Conservation (phyloP, 495 filamentous ascomycete genomes). For the Hapsidospora chrysogenum region DNA sequence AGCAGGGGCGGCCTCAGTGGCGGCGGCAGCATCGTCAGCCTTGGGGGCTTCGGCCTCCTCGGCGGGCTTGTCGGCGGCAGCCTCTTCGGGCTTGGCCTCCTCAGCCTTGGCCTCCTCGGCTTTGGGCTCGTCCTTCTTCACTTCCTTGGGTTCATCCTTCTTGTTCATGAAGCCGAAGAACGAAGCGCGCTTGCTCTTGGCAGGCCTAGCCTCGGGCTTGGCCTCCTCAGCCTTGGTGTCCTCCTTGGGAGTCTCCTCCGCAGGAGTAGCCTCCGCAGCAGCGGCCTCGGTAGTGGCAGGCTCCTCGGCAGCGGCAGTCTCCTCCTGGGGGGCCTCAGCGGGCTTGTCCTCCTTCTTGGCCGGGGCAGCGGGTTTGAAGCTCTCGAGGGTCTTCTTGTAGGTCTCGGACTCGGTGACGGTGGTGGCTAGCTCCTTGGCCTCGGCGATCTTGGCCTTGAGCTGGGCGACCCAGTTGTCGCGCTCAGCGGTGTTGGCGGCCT, state of each 20-base stretch:
- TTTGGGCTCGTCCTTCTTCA: constrained; percentile 30
- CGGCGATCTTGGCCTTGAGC: constrained; percentile 55
- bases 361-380: constrained; percentile 44
- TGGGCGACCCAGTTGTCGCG: constrained; percentile 82
- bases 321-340: constrained; percentile 34
- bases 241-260: constrained; percentile 17
- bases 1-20: constrained; percentile 18
- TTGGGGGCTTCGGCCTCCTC: constrained; percentile 8
- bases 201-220: constrained; percentile 45
- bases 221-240: constrained; percentile 26
- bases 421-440: constrained; percentile 59
- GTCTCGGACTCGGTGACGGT: constrained; percentile 51
- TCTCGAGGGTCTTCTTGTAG: constrained; percentile 64
- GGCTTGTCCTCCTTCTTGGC: constrained; percentile 25
- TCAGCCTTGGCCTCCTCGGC: constrained; percentile 25
- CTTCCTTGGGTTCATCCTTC: constrained; percentile 53
- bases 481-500: constrained; percentile 53
- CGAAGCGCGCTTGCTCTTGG: constrained; percentile 72
- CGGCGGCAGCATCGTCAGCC: constrained; percentile 8
- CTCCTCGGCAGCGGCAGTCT: constrained; percentile 24
- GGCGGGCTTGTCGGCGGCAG: constrained; percentile 16
- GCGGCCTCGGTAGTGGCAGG: constrained; percentile 28
- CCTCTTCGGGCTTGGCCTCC: constrained; percentile 13
- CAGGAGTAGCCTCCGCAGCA: constrained; percentile 21
- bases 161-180: constrained; percentile 63